Evolutionary conservation across 2,329 filamentous ascomycete genomes (phyloP), one percentile per base, ranked within the genome.

Genomic region (Aspergillus sp.): DNA sequence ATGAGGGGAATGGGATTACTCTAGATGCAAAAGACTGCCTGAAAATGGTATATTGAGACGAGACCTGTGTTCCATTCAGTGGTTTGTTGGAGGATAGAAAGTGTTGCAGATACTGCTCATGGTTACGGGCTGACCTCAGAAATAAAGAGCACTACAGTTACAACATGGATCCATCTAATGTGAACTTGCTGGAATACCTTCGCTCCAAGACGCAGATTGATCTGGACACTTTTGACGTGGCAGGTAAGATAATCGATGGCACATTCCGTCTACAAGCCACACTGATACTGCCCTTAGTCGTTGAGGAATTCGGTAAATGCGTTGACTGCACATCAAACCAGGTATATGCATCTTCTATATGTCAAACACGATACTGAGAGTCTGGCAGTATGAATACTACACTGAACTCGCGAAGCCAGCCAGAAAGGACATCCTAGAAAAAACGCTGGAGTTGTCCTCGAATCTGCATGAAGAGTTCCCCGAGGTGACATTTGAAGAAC

Each of bases 251-350:
- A 2, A 6, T 2, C 39, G 2, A 5, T 6, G 17, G 21, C 5
- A 27, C 21, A n/a, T 24, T 23, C 45, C 6, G n/a, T 4, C 8
- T 31, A 11, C 27, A 21, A 2, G 4, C 7, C 2, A 47, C 5
- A 4, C 27, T 17, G 8, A 46, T 11, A 11, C 3, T 11, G 9
- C 27, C 8, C 1, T 11, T n/a, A 48, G 46, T 27, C 27, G n/a
- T 21, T 5, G 31, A 33, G 17, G 35, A 47, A 14, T n/a, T 47
- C 14, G 41, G 37, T 1, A 24, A 41, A 17, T 57, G 55, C 12
- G 19, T 52, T 9, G 49, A 57, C 23, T 57, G 55, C 41, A 58
- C 56, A 2, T 58, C 56, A 2, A 58, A 58, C 35, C 56, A 58
- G 37, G 56, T 58, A 37, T 21, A 3, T 1, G 1, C 19, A 21